Base-by-base conservation (phyloP, 257 asterid genomes). In the Nyctanthes arbortristis region DNA sequence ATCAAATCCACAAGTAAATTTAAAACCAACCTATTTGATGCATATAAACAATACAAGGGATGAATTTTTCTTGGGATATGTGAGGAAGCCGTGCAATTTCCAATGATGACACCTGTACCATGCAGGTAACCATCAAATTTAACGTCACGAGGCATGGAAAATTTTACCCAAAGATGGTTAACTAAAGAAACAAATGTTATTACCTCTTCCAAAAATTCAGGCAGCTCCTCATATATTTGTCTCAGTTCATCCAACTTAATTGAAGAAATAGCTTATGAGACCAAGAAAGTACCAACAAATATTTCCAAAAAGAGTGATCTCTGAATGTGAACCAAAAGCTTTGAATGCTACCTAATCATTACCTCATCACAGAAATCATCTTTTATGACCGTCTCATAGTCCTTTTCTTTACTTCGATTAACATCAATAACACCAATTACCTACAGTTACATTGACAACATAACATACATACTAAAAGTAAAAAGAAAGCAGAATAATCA, bases 291-390 rank as follows among this genome's bases (percentile, higher is more conserved):
- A 77, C 61, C 71, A 61, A 68, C 67, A 70, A 65, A 47, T 40
- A 29, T 63, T 47, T 43, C 31, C 40, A 34, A 47, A 37, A 61
- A 49, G 30, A 20, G 56, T 61, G 59, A 58, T 58, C 56, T 65
- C 63, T 31, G 47, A 64, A 63, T 22, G 40, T 35, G 55, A 65
- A 43, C 27, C 40, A 56, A 56, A 64, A 34, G 34, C 70, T 47
- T 40, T 52, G 60, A 36, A 68, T 32, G 69, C 68, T 49, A 74
- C 66, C 64, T 70, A 54, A 40, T 37, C 18, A 75, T 69, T 67
- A 89, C 97, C 96, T 94, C 99, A 73, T 83, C 95, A 68, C 99
- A 94, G 79, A 94, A 89, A 64, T 91, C 94, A 22, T 94, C 99
- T 79, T 88, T 94, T 67, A 94, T 87, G 22, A 91, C 72, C 52